Evolutionary conservation across 2,329 filamentous ascomycete genomes (phyloP).

Genomic region (Fusarium sp.): DNA sequence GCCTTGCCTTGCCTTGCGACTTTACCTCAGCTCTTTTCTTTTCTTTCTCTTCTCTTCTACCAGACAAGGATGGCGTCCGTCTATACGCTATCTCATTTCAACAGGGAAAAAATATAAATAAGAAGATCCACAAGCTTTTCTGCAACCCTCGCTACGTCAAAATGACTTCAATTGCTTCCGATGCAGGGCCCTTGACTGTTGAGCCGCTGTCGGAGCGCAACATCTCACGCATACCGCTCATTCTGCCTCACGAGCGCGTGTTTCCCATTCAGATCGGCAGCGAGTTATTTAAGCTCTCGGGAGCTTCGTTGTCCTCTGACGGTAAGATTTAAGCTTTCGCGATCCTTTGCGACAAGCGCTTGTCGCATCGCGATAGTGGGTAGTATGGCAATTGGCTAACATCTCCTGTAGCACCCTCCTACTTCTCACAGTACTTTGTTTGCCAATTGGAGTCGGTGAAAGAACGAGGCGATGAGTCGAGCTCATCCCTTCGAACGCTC

Average conservation of each 20-base stretch:
- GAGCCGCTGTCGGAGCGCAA: conserved; percentile 50
- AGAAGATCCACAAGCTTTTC: not conserved
- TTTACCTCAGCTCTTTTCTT: conserved; percentile 12
- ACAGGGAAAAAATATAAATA: conserved; percentile 4
- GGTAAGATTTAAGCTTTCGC: conserved; percentile 60
- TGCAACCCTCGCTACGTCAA: not conserved
- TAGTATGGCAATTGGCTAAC: conserved; percentile 22
- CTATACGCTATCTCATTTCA: conserved; percentile 19
- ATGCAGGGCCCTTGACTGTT: conserved; percentile 43
- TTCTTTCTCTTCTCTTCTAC: not conserved
- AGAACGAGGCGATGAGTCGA: conserved; percentile 67
- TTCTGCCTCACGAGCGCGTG: conserved; percentile 77
- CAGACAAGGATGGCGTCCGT: conserved; percentile 35
- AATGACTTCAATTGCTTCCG: conserved; percentile 47
- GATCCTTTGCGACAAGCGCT: conserved; percentile 17
- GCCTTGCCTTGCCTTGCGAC: no score
- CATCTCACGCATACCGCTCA: conserved; percentile 64
- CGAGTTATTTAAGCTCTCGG: conserved; percentile 79
- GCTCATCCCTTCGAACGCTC: conserved; percentile 75
- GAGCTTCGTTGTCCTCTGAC: conserved; percentile 79
- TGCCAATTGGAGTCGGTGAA: conserved; percentile 79
- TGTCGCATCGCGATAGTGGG: not conserved
- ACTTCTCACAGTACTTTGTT: conserved; percentile 94
- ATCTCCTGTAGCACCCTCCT: conserved; percentile 79
- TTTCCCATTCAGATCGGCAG: conserved; percentile 82